Evolutionary conservation across 768 basidiomycete genomes (phyloP), one percentile per base, ranked within the genome.

Genomic region (Guyanaporus albipodus): DNA sequence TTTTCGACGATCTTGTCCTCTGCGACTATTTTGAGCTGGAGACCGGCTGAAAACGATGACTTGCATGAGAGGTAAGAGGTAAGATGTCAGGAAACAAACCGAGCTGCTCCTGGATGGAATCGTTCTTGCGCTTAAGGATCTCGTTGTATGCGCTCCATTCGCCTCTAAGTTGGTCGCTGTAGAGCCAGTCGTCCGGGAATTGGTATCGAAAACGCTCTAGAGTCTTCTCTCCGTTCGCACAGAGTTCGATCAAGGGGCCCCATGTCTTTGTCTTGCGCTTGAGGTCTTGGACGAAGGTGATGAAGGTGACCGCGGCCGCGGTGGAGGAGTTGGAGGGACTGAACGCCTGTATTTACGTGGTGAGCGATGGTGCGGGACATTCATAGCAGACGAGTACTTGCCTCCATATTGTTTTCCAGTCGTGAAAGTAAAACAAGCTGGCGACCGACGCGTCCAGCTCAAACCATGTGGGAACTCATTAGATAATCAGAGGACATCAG

Each of bases 141-240:
- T 98, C 95, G 55, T 93, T 91, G 72, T 94, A 98, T 23, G 95
- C 93, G 62, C 89, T 89, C 96, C 96, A 99, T 72, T 99, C 96
- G 17, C 93, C 92, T 50, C 90, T 80, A 38, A 99, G 80, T 63
- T 97, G 96, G 66, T 99, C 96, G 56, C 91, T 92, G 67, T 98
- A 96, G 0, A 98, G 82, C 96, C 96, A 99, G 60, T 98, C 96
- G 36, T 88, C 83, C 3, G 91, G 87, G 60, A 99, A 99, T 58
- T 95, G 91, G 71, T 90, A 99, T 70, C 96, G 75, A 68, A 98
- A 97, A 44, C 94, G 79, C 67, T 99, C 94, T 46, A 99, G 77
- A 3, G 93, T 94, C 78, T 95, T 94, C 74, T 99, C 96, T 49
- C 96, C 95, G 54, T 83, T 83, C 31, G 85, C 87, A 62, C 93